Percentiles rank a stretch among this genome's conserved stretches.
Evolutionary conservation across 2,329 filamentous ascomycete species (phyloP).

Genomic region (Pyrenophora teres): DNA sequence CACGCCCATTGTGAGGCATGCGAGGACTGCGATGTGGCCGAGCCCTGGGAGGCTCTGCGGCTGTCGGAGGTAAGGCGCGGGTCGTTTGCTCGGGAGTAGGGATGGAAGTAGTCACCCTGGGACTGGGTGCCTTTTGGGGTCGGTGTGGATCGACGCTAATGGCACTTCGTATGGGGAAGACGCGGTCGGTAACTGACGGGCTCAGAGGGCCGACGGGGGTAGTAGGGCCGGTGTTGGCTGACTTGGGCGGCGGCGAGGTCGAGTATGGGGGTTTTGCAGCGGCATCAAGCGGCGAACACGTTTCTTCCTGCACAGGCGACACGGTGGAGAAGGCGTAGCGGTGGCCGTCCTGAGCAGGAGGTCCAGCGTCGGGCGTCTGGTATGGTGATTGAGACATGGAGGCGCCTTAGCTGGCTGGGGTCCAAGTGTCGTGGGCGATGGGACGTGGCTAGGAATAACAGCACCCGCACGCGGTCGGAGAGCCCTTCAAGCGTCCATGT

Average conservation of each 20-base stretch:
- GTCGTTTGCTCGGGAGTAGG: conserved; percentile 32
- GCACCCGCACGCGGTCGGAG: conserved; percentile 14
- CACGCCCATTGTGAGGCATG: conserved; percentile 27
- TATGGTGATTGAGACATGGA: conserved; percentile 37
- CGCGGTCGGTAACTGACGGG: conserved; percentile 60
- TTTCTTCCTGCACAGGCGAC: conserved; percentile 22
- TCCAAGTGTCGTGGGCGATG: conserved; percentile 2
- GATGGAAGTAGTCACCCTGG: conserved; percentile 47
- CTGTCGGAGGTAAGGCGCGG: conserved; percentile 24
- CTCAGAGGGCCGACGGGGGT: conserved; percentile 39
- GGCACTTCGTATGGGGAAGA: conserved; percentile 83
- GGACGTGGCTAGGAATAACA: conserved; percentile 6
- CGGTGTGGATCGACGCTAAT: conserved; percentile 67
- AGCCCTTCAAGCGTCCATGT: conserved; percentile 29
- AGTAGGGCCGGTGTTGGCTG: conserved; percentile 22
- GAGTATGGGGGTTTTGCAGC: conserved; percentile 6
- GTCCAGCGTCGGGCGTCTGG: conserved; percentile 18
- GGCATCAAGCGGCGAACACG: conserved; percentile 7
- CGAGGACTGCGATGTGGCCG: conserved; percentile 37
- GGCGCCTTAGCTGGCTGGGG: conserved; percentile 7
- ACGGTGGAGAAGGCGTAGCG: conserved; percentile 14
- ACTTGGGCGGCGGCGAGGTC: conserved; percentile 13
- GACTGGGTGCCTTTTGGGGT: conserved; percentile 21
- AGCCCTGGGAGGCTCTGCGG: conserved; percentile 36
- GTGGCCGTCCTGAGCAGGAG: conserved; percentile 8